phyloP scores from a whole-genome alignment of 176 grass and related monocot genomes.

The Oropetium thomaeum region DNA sequence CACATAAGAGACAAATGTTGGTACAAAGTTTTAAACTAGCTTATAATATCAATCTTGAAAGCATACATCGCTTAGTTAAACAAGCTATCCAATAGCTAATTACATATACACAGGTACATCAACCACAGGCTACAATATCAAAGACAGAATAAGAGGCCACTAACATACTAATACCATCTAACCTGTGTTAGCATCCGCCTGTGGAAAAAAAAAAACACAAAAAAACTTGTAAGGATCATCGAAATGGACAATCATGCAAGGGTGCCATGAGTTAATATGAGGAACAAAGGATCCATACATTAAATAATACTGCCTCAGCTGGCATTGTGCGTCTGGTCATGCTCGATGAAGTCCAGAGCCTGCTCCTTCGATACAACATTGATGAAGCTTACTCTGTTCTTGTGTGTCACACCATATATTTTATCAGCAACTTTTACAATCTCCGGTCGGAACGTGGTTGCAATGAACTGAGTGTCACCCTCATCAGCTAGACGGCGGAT shows the following conservation, averaged over 20 bases:
- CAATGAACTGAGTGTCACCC: constrained; percentile 88
- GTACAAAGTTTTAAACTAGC: not conserved
- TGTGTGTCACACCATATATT: constrained; percentile 94
- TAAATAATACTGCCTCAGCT: constrained; percentile 34
- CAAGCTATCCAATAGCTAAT: constrained; percentile 21
- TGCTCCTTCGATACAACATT: constrained; percentile 81
- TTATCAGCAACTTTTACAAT: constrained; percentile 88
- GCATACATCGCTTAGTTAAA: not conserved
- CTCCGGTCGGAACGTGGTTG: constrained; percentile 84
- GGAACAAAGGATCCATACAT: not conserved
- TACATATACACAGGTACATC: constrained; percentile 33
- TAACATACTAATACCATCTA: not conserved
- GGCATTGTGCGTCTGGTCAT: constrained; percentile 81
- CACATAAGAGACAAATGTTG: not conserved
- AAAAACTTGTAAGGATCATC: not conserved
- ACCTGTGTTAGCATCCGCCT: constrained; percentile 19
- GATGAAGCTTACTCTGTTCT: constrained; percentile 87
- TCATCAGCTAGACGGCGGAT: constrained; percentile 71
- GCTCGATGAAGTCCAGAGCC: constrained; percentile 95
- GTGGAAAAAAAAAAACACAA: not conserved
- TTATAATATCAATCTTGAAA: not conserved
- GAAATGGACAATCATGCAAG: not conserved
- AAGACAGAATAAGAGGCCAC: not conserved
- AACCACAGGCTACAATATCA: not conserved
- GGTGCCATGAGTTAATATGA: not conserved